Evolutionary conservation across 805 yeast species (phyloP), one percentile per base, ranked within the genome.

Genomic region (Alloascoidea africana): DNA sequence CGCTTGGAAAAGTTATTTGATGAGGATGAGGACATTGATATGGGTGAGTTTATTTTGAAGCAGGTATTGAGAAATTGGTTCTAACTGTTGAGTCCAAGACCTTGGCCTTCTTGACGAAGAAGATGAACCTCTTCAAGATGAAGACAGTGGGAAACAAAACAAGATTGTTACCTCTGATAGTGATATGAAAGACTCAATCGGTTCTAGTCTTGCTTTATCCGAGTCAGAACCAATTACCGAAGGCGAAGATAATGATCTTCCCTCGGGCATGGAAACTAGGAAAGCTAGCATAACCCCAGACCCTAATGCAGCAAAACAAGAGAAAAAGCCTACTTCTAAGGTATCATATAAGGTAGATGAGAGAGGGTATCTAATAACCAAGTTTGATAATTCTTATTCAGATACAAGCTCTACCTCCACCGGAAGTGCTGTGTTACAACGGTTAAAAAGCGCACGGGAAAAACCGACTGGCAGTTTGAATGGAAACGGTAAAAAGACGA

Each of bases 281-380:
- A 23, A 23, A 8, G n/a, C 8, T n/a, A 23, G 8, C 30, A 23
- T n/a, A 8, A 23, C 30, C 30, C 8, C 30, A 23, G 8, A 23
- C 30, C 8, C n/a, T n/a, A n/a, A n/a, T n/a, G n/a, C 30, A 23
- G n/a, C n/a, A 8, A 23, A 23, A 23, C 8, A 8, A 23, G 30
- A 8, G n/a, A n/a, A n/a, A n/a, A n/a, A n/a, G n/a, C n/a, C n/a
- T n/a, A n/a, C n/a, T n/a, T n/a, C n/a, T n/a, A 23, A 23, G n/a
- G n/a, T 23, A n/a, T 8, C 30, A 23, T n/a, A 23, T 23, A 23
- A 23, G n/a, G 30, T 23, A 8, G 30, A 23, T 23, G 30, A 23
- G n/a, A 23, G 30, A 23, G 30, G 30, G 8, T 23, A 23, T 23
- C n/a, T 23, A 23, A 23, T 23, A 23, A 23, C 30, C n/a, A 23